Evolutionary conservation across 371 early-diverging fungal genomes (phyloP), one percentile per base, ranked within the genome.

Genomic region (Dichotomocladium elegans): DNA sequence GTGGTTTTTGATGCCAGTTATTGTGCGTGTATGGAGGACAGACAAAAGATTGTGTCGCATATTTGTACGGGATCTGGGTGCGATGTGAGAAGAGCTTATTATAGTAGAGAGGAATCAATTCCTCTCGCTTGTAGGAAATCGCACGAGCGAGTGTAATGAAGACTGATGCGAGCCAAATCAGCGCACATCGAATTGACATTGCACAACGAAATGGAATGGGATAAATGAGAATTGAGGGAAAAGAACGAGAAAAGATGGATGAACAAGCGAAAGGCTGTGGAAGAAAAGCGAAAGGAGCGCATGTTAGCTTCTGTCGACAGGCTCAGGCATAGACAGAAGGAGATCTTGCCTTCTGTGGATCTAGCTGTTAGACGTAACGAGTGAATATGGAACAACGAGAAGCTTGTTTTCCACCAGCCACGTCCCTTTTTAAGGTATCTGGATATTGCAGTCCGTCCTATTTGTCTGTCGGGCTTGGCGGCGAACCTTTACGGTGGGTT

Each of bases 21-120:
- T 54, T 54, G 47, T 58, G 45, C 9, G 46, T 57, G 43, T 55
- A 54, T 14, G 64, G 46, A 25, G 72, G 68, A 50, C 76, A 75
- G 17, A 70, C 60, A 48, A 75, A 72, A 17, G 55, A 47, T 17
- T 66, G 55, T 12, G 65, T 58, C 17, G 54, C 50, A 41, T 68
- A 69, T 24, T 59, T 51, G 42, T 63, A 61, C 15, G 72, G 51
- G n/a, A 72, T 51, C 34, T 59, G 72, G 9, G 61, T 75, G 14
- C 59, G 59, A 44, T 65, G 52, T 22, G 76, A 72, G 28, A 75
- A 75, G 14, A 75, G 34, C 37, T 72, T 75, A 54, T 69, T 70
- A 28, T 72, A 69, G 27, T 64, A 65, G 4, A 75, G 22, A 17
- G 72, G 68, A 50, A 75, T 63, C 17, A 42, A 17, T 5, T 72